These are phyloP conservation scores for Talaromyces sp. DNA, from an alignment of 2,329 filamentous ascomycete genomes.

Conservation along the genomic window DNA sequence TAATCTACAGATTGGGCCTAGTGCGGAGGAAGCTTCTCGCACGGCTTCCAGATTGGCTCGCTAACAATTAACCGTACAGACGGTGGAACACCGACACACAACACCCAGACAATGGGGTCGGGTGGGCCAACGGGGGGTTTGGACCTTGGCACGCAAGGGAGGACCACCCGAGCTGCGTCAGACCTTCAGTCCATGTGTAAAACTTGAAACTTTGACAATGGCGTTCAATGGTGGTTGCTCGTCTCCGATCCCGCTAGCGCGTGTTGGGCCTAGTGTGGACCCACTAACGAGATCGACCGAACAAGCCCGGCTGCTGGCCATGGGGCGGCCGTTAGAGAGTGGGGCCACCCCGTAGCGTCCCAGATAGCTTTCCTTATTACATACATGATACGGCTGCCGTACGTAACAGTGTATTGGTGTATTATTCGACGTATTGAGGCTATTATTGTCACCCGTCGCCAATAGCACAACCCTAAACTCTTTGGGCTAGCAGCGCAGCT, in stretches of 20 bases:
- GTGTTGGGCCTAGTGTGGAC: neutral
- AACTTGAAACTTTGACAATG: neutral
- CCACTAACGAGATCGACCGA: neutral
- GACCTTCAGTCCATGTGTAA: neutral
- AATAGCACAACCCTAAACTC: neutral
- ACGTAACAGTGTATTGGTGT: neutral
- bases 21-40: neutral
- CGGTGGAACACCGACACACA: neutral
- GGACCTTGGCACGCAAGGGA: neutral
- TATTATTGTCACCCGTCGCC: neutral
- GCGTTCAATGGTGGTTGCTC: neutral
- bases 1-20: neutral
- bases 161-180: neutral
- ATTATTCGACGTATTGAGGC: neutral
- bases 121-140: neutral
- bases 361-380: neutral
- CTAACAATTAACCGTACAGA: slow-evolving; percentile 1
- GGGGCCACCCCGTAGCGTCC: neutral
- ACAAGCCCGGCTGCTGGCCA: neutral
- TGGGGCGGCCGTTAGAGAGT: neutral
- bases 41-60: neutral
- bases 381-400: too few species aligned
- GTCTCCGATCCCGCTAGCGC: neutral
- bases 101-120: neutral
- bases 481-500: neutral